Conservation (phyloP, 2,329 filamentous ascomycete species). For the Paradendryphiella salina region DNA sequence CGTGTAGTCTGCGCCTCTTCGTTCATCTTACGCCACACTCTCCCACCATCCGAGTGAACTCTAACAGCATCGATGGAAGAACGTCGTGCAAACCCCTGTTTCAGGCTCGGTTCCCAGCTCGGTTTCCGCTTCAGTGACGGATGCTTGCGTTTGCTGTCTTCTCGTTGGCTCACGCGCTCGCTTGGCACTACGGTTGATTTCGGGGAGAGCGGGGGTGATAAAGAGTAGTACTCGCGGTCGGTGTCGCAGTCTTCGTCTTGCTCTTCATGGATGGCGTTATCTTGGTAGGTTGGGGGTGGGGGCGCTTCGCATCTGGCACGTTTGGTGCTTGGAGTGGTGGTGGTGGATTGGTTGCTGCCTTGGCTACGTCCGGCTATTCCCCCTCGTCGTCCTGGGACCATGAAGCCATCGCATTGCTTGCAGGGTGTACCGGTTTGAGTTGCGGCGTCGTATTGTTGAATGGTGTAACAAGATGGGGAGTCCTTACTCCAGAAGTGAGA, state of each 20-base stretch:
- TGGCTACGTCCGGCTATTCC: slow-evolving; percentile 33
- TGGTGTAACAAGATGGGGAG: not conserved
- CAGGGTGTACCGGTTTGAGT: slow-evolving; percentile 18
- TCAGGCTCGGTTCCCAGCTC: slow-evolving; percentile 34
- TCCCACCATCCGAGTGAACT: slow-evolving; percentile 11
- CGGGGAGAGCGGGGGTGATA: slow-evolving; percentile 21
- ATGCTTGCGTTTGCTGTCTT: slow-evolving; percentile 15
- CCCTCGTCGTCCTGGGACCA: slow-evolving; percentile 32
- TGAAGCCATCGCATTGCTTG: slow-evolving; percentile 24
- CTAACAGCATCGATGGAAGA: slow-evolving; percentile 16
- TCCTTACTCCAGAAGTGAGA: not conserved
- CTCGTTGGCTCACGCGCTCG: slow-evolving; percentile 3
- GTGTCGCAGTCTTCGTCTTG: slow-evolving; percentile 17
- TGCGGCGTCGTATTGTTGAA: not conserved
- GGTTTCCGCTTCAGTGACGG: slow-evolving; percentile 19
- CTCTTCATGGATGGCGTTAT: slow-evolving; percentile 23
- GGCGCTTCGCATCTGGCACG: slow-evolving; percentile 9
- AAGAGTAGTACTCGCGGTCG: slow-evolving; percentile 3
- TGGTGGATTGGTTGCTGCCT: slow-evolving; percentile 21
- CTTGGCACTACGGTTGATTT: slow-evolving; percentile 12
- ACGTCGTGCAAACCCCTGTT: slow-evolving; percentile 21
- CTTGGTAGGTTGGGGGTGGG: slow-evolving; percentile 24
- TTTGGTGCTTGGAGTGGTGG: slow-evolving; percentile 11
- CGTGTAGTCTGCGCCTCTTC: not conserved
- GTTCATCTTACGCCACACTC: not conserved